Evolutionary conservation across 2,329 filamentous ascomycete species (phyloP).

Genomic region (Pestalotiopsis sp.): DNA sequence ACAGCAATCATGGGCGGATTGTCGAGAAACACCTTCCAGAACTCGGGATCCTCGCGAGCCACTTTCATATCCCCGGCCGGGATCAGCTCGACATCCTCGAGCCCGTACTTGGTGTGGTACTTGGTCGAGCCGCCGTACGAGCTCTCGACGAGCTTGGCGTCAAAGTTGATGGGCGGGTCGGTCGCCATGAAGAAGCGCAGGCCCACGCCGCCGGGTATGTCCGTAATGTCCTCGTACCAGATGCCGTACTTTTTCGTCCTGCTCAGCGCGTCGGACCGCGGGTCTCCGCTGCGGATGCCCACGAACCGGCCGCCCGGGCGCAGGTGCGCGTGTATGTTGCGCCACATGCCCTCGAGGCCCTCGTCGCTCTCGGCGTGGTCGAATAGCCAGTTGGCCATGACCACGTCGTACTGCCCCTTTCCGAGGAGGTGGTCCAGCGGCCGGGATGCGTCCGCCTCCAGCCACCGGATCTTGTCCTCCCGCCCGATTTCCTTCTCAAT

Average conservation of each 20-base stretch:
- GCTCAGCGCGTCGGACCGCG: slow-evolving; percentile 16
- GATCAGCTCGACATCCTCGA: slow-evolving; percentile 24
- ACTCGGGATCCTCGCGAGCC: slow-evolving; percentile 23
- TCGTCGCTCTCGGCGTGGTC: slow-evolving; percentile 28
- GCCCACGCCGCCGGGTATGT: slow-evolving; percentile 24
- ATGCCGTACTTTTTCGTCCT: slow-evolving; percentile 21
- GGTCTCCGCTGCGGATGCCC: slow-evolving; percentile 23
- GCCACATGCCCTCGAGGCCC: slow-evolving; percentile 30
- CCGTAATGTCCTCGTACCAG: slow-evolving; percentile 18
- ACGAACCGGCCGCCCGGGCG: slow-evolving; percentile 32
- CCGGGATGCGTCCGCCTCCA: slow-evolving; percentile 27
- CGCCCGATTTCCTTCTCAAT: slow-evolving; percentile 12
- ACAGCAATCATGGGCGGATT: slow-evolving; percentile 23
- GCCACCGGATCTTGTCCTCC: slow-evolving; percentile 22
- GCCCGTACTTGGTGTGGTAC: slow-evolving; percentile 24
- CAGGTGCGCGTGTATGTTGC: slow-evolving; percentile 26
- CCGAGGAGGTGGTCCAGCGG: slow-evolving; percentile 23
- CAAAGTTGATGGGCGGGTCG: slow-evolving; percentile 20
- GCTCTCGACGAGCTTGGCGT: slow-evolving; percentile 22
- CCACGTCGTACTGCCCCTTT: slow-evolving; percentile 30
- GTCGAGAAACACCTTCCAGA: slow-evolving; percentile 27
- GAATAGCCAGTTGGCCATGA: slow-evolving; percentile 37
- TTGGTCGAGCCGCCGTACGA: slow-evolving; percentile 25
- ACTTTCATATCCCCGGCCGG: slow-evolving; percentile 22
- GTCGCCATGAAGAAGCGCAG: slow-evolving; percentile 18